Evolutionary conservation across 495 filamentous ascomycete genomes (phyloP), one percentile per base, ranked within the genome.

Genomic region (Alectoria sarmentosa): DNA sequence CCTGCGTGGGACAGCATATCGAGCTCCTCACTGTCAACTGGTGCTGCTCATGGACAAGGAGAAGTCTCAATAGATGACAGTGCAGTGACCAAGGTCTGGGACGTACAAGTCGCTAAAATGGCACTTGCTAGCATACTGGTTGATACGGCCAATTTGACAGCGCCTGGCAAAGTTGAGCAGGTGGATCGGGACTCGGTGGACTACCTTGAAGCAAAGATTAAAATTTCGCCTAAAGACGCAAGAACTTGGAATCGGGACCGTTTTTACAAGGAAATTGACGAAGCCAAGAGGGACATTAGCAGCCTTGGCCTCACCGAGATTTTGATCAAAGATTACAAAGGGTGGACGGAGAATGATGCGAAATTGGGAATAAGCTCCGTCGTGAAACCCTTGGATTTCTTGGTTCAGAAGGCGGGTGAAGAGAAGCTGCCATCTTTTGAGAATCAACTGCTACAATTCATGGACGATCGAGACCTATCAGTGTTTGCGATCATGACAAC

Each of bases 301-400:
- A 67, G 74, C 5, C 76, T 98, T 65, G 81, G 78, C 4, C 71
- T 94, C 64, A 73, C 83, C 4, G 95, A 97, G 66, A 81, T 96
- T 21, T 73, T 97, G 57, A 81, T 87, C 63, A 92, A 95, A 67
- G 94, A 98, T 74, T 98, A 94, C 75, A 98, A 98, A 76, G 82
- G 88, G 63, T 98, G 92, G 92, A 76, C 70, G 7, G 91, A 90
- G 69, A 65, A 70, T 26, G 74, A 65, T 2, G 58, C 83, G 37
- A 81, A 76, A 26, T 74, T 98, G 13, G 94, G 94, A 1, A 88
- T 96, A 56, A 88, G 86, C 56, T 84, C 84, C 15, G 79, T 89
- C 7, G 85, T 92, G 36, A 87, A 86, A 68, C 79, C 85, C 1
- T 76, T 97, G 13, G 72, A 74, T 0, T 90, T 83, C 73, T 71